These are phyloP conservation scores for Pisolithus thermaeus DNA, from an alignment of 1,284 basidiomycete genomes.

Conservation along the genomic window DNA sequence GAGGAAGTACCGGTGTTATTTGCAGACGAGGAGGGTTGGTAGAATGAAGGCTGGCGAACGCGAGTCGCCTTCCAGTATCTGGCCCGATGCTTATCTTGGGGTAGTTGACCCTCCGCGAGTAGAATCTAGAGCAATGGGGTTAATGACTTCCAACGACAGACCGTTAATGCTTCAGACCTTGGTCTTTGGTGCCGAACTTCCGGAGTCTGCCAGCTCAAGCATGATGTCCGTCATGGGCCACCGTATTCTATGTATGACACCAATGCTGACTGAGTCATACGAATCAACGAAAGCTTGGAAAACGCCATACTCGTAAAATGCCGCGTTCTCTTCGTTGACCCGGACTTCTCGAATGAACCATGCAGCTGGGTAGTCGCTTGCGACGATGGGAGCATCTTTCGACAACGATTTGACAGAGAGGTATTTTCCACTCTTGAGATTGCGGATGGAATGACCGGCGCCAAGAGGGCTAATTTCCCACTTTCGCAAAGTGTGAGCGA, in stretches of 20 bases:
- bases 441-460: slow-evolving; percentile 3
- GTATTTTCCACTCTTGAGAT: slow-evolving; percentile 1
- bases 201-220: slow-evolving; percentile 23
- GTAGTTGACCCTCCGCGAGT: slow-evolving; percentile 16
- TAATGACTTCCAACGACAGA: background rate
- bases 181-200: slow-evolving; percentile 24
- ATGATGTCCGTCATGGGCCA: slow-evolving; percentile 26
- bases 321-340: background rate
- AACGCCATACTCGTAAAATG: background rate
- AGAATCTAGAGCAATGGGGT: background rate
- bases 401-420: background rate
- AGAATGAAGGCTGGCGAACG: slow-evolving; percentile 23
- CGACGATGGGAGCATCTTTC: background rate
- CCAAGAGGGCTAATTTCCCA: slow-evolving; percentile 6
- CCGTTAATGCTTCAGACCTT: slow-evolving; percentile 14
- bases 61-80: slow-evolving; percentile 26
- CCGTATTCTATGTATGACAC: slow-evolving; percentile 18
- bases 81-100: slow-evolving; percentile 22
- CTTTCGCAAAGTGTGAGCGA: background rate
- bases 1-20: slow-evolving; percentile 6
- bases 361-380: slow-evolving; percentile 1
- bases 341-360: slow-evolving; percentile 1
- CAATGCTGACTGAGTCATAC: background rate
- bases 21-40: slow-evolving; percentile 17
- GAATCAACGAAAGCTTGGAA: no score